Evolutionary conservation across 2,329 filamentous ascomycete genomes (phyloP), one percentile per base, ranked within the genome.

Genomic region (Colletotrichum abscissum): DNA sequence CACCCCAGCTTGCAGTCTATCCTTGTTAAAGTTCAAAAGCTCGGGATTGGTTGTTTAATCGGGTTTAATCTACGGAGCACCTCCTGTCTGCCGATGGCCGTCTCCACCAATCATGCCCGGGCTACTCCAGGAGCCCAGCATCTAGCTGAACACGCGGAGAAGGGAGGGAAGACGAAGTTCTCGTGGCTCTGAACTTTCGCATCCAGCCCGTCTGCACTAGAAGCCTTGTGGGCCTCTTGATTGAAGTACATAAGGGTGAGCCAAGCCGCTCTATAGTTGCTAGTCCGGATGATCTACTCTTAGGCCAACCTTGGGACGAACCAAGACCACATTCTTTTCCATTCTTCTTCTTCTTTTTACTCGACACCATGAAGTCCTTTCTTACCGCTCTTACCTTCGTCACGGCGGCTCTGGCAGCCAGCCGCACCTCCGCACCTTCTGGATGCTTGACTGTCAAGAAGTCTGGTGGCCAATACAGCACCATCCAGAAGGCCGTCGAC

Each of bases 401-500:
- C 58, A 56, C 71, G 26, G 63, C 59, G 46, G 75, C 68, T 33
- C 62, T 77, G 64, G 75, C 74, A 35, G 77, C 77, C 35, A 71
- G 76, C 22, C 78, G 81, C 56, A 82, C 81, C 1, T 67, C 75
- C 5, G 75, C 81, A 3, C 81, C 81, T 0, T 66, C 75, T 1
- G 81, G 80, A 22, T 81, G 80, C 56, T 73, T 80, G 26, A 77
- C 79, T 12, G 81, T 83, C 42, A 78, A 78, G 57, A 77, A 81
- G 72, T 69, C 73, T 38, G 68, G 59, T 58, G 75, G 75, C 4
- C 78, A 76, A 24, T 81, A 78, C 56, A 76, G 75, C 4, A 79
- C 70, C 1, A 77, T 78, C 55, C 88, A 91, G 77, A 81, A 86
- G 22, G 91, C 91, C 9, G 86, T 93, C 69, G 78, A 90, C 76